Percentiles rank a stretch among this genome's conserved stretches.
phyloP scores from a whole-genome alignment of 371 early-diverging fungal genomes.

The Mortierella sp. region DNA sequence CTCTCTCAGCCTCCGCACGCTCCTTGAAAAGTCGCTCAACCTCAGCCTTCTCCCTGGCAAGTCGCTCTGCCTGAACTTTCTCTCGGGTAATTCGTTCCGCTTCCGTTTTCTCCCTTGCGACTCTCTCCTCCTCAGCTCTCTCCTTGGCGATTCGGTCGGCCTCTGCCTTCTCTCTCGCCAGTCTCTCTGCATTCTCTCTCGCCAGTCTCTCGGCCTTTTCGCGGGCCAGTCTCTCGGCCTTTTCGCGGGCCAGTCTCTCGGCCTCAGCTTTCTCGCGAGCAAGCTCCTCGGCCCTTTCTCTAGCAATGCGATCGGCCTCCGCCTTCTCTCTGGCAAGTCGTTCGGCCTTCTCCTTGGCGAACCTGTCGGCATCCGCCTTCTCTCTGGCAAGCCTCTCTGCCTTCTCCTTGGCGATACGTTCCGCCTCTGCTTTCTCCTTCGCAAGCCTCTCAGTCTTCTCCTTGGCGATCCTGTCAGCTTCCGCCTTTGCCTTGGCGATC shows the following conservation, averaged over 20 bases:
- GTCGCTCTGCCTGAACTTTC: not conserved
- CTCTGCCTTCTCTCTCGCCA: conserved; percentile 3
- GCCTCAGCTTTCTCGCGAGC: conserved; percentile 4
- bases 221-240: conserved; percentile 10
- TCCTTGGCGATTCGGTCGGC: not conserved
- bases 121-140: conserved; percentile 6
- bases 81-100: conserved; percentile 3
- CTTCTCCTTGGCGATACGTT: not conserved
- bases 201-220: conserved; percentile 4
- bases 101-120: conserved; percentile 6
- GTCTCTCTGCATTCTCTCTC: not conserved
- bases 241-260: not conserved
- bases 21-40: not conserved
- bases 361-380: not conserved
- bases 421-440: conserved; percentile 4
- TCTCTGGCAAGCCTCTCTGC: conserved; percentile 1
- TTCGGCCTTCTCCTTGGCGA: conserved; percentile 2
- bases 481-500: conserved; percentile 11
- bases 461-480: conserved; percentile 2
- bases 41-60: conserved; percentile 6
- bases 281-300: not conserved
- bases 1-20: conserved; percentile 1
- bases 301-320: not conserved
- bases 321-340: conserved; percentile 7
- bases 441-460: conserved; percentile 18